Base-by-base conservation (phyloP, 129 eudicot species). In the Flaveria trinervia region DNA sequence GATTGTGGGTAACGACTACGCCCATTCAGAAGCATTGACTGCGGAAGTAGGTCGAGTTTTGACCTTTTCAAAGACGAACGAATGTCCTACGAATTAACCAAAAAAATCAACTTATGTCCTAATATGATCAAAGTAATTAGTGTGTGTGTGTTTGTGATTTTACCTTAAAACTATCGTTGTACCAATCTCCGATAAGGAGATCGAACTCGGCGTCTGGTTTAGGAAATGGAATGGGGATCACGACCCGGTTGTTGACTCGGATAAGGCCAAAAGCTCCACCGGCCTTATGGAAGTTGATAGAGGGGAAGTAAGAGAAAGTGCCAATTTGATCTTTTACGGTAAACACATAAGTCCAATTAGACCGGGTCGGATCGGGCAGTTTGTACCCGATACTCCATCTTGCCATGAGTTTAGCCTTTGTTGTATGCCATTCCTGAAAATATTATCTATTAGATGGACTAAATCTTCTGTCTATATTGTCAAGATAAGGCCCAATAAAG, bases 381-480 rank as follows among this genome's bases (percentile, higher is more conserved):
- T 88, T 2, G 92, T 88, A 39, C 87, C 92, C 18, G 88, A 78
- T 26, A 88, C 92, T 55, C 93, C 93, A 70, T 88, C 90, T 81
- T 85, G 93, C 93, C 93, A 89, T 89, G 90, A 89, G 76, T 86
- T 86, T 9, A 61, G 83, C 79, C 92, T 83, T 84, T 85, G 83
- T 74, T 85, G 87, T 71, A 86, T 81, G 22, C 89, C 91, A 74
- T 86, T 86, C 93, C 90, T 83, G 56, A 12, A 30, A 60, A 64
- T 44, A 7, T 44, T 2, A 44, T 44, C 12, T 1, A 52, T 1
- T 51, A 15, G 10, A 28, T 3, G 36, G 36, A 4, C 36, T 30
- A 30, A 30, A 30, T 4, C 36, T 30, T 30, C 36, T 3, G 36
- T 3, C 46, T 59, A 30, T 73, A 70, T 76, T 14, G 57, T 25